phyloP scores from a whole-genome alignment of 2,329 filamentous ascomycete genomes.

The Aspergillus brunneoviolaceus region DNA sequence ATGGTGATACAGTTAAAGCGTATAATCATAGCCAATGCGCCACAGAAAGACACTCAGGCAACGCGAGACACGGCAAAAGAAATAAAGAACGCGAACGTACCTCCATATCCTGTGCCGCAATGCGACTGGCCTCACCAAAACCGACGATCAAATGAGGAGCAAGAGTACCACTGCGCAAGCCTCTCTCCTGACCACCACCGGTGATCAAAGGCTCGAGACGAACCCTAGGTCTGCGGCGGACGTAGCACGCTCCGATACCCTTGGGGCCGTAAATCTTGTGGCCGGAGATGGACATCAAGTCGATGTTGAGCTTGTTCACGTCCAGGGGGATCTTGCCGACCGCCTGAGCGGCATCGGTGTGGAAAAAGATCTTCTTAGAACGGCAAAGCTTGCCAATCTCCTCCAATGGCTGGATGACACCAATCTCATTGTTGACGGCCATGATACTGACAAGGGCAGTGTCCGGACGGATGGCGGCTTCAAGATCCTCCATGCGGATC shows the following conservation, averaged over 20 bases:
- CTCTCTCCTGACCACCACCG: constrained; percentile 93
- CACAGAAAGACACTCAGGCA: constrained; percentile 9
- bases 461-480: constrained; percentile 85
- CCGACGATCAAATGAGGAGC: constrained; percentile 86
- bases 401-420: constrained; percentile 94
- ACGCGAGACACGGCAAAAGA: constrained; percentile 20
- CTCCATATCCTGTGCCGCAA: constrained; percentile 84
- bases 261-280: constrained; percentile 99
- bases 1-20: constrained; percentile 68
- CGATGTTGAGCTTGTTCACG: constrained; percentile 96
- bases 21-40: constrained; percentile 67
- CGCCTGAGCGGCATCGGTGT: constrained; percentile 93
- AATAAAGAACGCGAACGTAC: constrained; percentile 64
- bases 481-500: constrained; percentile 77
- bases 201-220: constrained; percentile 94
- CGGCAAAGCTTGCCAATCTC: constrained; percentile 92
- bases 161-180: constrained; percentile 88
- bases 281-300: constrained; percentile 97
- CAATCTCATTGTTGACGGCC: constrained; percentile 99
- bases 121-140: constrained; percentile 91
- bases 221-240: constrained; percentile 87
- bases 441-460: constrained; percentile 94
- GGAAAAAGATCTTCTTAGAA: constrained; percentile 93
- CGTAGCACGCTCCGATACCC: constrained; percentile 94
- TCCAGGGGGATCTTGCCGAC: constrained; percentile 98